Base-by-base conservation (phyloP, 2,329 filamentous ascomycete genomes). In the Pyricularia grisea region DNA sequence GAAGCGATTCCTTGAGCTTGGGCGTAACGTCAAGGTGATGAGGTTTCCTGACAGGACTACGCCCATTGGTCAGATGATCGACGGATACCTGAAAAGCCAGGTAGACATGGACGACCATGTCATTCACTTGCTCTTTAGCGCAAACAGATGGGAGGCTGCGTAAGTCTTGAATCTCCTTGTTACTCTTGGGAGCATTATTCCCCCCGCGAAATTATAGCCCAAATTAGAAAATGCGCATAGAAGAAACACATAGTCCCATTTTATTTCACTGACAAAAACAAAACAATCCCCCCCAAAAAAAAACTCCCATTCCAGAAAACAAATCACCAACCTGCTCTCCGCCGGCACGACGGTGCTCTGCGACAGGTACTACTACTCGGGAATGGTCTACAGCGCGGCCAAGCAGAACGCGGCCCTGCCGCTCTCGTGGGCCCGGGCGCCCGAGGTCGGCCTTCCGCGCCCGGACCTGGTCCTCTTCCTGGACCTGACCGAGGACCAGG, bases 301-400 rank as follows among this genome's bases (percentile, higher is more conserved):
- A 17, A 17, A 11, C 9, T n/a, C 5, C 12, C 12, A 14, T 36
- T 36, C 31, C 70, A 87, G 85, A 2, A 80, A 82, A 72, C 79
- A 79, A 67, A 89, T 90, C 65, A 75, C 81, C 23, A 69, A 79
- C 0, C 81, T 86, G 6, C 78, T 97, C 6, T 80, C 82, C 0
- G 78, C 82, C 1, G 94, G 94, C 10, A 89, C 84, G 25, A 95
- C 88, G 0, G 85, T 99, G 36, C 83, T 99, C 58, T 89, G 94
- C 73, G 95, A 99, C 79, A 89, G 95, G 66, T 99, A 98, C 81
- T 97, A 96, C 77, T 94, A 97, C 82, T 95, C 92, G 25, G 95
- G 95, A 68, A 92, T 94, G 69, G 93, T 97, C 67, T 99, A 98
- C 81, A 93, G 90, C 28, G 92, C 93, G 0, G 94, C 95, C 3